phyloP scores from a whole-genome alignment of 495 filamentous ascomycete genomes.

The Darksidea phi region DNA sequence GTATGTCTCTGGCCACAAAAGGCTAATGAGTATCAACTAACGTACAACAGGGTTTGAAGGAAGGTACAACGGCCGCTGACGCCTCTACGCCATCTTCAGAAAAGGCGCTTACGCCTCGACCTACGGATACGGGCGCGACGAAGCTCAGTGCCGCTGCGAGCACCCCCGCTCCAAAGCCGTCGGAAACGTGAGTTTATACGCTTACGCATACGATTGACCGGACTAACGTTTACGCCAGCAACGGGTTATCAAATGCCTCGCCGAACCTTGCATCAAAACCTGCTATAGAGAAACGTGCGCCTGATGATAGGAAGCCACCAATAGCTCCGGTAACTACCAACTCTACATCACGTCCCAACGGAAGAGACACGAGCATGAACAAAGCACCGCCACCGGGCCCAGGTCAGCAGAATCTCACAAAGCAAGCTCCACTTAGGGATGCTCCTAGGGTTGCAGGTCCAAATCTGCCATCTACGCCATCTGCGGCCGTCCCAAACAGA shows the following conservation, averaged over 20 bases:
- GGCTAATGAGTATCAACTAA: not conserved
- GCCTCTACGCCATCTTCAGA: constrained; percentile 13
- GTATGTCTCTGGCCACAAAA: constrained; percentile 3
- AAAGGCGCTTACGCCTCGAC: constrained; percentile 32
- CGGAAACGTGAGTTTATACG: constrained; percentile 22
- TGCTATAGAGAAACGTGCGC: constrained; percentile 43
- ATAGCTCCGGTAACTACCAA: not conserved
- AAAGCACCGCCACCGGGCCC: too few relatives aligned
- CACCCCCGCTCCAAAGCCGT: constrained; percentile 36
- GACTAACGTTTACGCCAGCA: not conserved
- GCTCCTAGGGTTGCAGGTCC: not conserved
- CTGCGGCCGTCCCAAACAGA: constrained; percentile 1
- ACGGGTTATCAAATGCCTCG: constrained; percentile 23
- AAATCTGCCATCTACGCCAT: not conserved
- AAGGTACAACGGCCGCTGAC: constrained; percentile 14
- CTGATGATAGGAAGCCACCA: constrained; percentile 35
- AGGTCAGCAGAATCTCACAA: too few relatives aligned
- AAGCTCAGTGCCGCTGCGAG: constrained; percentile 37
- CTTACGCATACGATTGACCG: not conserved
- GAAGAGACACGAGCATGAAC: too few relatives aligned
- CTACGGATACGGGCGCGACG: constrained; percentile 1
- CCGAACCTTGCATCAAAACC: constrained; percentile 12
- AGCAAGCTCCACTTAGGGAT: not conserved
- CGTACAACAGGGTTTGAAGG: constrained; percentile 21
- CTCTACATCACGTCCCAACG: not conserved